phyloP scores from a whole-genome alignment of 345 rosid species.

The Ailanthus altissimus region DNA sequence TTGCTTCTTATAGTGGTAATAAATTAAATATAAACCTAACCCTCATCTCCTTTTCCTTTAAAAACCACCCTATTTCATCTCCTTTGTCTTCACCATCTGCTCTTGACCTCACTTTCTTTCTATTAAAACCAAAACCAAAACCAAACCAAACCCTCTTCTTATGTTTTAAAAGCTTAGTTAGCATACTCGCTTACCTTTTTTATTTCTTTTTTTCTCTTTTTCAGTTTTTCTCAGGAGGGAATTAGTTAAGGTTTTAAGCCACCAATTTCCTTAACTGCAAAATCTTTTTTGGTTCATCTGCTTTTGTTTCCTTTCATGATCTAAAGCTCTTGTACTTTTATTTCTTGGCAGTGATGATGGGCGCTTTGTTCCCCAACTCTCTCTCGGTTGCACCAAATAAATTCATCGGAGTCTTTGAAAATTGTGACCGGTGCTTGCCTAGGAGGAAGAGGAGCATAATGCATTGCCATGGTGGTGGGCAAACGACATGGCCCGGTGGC shows the following conservation, averaged over 20 bases:
- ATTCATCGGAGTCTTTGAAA: constrained; percentile 23
- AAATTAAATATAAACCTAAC: constrained; percentile 33
- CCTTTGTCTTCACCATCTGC: constrained; percentile 12
- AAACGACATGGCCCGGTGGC: constrained; percentile 36
- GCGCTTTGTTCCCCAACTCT: constrained; percentile 66
- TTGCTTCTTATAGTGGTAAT: too few relatives aligned
- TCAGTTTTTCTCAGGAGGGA: constrained; percentile 23
- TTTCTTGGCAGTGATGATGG: constrained; percentile 59
- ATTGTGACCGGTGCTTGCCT: constrained; percentile 27
- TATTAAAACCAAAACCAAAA: constrained; percentile 45
- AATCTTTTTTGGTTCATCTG: constrained; percentile 23
- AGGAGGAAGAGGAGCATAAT: constrained; percentile 35
- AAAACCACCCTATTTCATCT: constrained; percentile 4
- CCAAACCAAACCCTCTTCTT: constrained; percentile 43
- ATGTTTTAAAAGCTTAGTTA: constrained; percentile 38
- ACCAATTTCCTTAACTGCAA: constrained; percentile 49
- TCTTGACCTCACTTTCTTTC: constrained; percentile 28
- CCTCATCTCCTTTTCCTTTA: constrained; percentile 18
- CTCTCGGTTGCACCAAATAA: constrained; percentile 40
- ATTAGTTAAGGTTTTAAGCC: constrained; percentile 43
- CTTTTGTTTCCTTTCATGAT: constrained; percentile 25
- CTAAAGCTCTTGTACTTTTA: constrained; percentile 27
- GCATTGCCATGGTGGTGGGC: constrained; percentile 60
- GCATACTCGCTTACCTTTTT: constrained; percentile 47
- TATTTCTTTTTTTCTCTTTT: not conserved